Evolutionary conservation across 2,329 filamentous ascomycete genomes (phyloP).

Genomic region (Elsinoe ampelina): DNA sequence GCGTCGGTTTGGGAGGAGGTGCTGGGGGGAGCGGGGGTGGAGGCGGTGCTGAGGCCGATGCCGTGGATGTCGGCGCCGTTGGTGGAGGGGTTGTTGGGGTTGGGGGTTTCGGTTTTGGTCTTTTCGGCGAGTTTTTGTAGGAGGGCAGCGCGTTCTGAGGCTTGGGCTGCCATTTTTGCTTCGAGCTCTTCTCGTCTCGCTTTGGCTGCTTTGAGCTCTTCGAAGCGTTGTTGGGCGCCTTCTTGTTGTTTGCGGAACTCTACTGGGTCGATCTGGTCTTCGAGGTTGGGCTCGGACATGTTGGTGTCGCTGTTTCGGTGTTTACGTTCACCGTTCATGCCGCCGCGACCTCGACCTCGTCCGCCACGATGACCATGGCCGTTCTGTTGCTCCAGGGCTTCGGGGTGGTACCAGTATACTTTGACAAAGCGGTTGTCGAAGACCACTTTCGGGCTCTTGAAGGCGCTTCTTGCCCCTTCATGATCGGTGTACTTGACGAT

Average conservation of each 20-base stretch:
- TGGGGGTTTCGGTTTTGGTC: constrained; percentile 22
- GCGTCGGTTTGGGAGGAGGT: constrained; percentile 48
- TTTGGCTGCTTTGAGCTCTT: constrained; percentile 57
- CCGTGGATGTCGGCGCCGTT: constrained; percentile 5
- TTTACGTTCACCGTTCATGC: constrained; percentile 9
- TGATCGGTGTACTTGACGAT: constrained; percentile 60
- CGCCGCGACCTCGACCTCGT: constrained; percentile 9
- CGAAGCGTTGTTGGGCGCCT: constrained; percentile 60
- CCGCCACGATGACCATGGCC: constrained; percentile 13
- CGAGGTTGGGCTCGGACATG: constrained; percentile 19
- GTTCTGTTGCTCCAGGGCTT: constrained; percentile 19
- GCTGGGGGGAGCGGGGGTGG: constrained; percentile 19
- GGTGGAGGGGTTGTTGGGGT: constrained; percentile 15
- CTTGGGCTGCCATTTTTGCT: constrained; percentile 52
- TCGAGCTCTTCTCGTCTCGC: constrained; percentile 55
- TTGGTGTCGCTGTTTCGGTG: constrained; percentile 19
- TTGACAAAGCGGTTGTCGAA: constrained; percentile 83
- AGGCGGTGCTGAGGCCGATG: constrained; percentile 14
- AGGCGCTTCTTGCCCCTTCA: constrained; percentile 59
- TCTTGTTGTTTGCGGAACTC: constrained; percentile 60
- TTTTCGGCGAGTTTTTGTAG: constrained; percentile 47
- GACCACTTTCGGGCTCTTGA: constrained; percentile 67
- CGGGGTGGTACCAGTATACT: constrained; percentile 63
- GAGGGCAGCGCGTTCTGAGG: constrained; percentile 54
- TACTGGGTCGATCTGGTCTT: constrained; percentile 54